Evolutionary conservation across 75 land plant species (phyloP), one percentile per base, ranked within the genome.

Genomic region (Pseudotsuga menziesii): DNA sequence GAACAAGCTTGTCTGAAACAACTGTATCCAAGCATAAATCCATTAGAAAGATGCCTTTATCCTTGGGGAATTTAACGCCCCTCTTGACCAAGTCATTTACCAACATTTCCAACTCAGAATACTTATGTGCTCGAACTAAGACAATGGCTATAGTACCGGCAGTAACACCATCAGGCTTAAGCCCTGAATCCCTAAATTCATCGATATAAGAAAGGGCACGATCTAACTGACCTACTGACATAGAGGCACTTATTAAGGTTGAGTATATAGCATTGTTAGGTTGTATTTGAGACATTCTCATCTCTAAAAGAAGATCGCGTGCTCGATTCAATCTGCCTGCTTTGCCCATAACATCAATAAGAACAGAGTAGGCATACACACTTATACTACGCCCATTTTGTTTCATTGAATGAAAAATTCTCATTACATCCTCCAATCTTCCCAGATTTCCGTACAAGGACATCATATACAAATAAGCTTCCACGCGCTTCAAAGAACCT

Each of bases 181-280:
- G 54, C 54, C 89, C 91, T 35, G 78, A 79, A 25, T 57, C 4
- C 81, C 72, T 81, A 75, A 80, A 86, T 77, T 87, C 86, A 26
- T 80, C 35, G 61, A 81, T 91, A 17, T 72, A 75, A 39, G 67
- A 79, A 16, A 85, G 70, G 75, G 89, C 86, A 61, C 75, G 79
- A 17, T 91, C 97, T 52, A 74, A 83, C 74, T 83, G 86, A 35
- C 78, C 76, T 0, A 81, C 8, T 44, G 48, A 44, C 48, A 44
- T 44, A 44, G 48, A 48, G 54, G 54, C 54, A 48, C 54, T 48
- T 48, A 48, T 48, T 48, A 48, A 48, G 54, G 54, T 48, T 9
- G 91, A 88, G 81, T 92, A 94, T 54, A 88, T 94, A 11, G 88
- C 87, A 36, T 73, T 85, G 72, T 94, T 95, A 0, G 98, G 90